Base-by-base conservation (phyloP, 108 stramenopile species). In the Licmophora abbreviata region DNA sequence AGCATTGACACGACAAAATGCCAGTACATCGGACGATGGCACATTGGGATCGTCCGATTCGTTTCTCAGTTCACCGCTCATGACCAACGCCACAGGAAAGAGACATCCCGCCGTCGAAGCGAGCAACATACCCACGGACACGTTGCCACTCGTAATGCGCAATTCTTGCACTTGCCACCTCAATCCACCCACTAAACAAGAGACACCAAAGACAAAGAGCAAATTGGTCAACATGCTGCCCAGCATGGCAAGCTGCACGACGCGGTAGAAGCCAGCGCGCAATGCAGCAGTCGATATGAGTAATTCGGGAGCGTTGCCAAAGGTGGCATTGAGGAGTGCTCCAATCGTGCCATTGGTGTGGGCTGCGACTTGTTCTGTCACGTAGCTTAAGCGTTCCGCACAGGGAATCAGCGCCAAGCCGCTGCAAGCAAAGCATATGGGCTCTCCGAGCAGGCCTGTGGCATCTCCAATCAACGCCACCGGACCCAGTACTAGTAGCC, bases 271-370 rank as follows among this genome's bases (percentile, higher is more conserved):
- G 18, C 89, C 89, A 31, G 81, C 68, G 15, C 73, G 67, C 26
- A 95, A 67, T 25, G 94, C 94, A 0, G 86, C 81, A n/a, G 72
- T 70, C 1, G 86, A 83, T 54, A 95, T 92, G 18, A 95, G 54
- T 15, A 95, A 44, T 72, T 95, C 94, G 5, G 91, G 87, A 24
- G 91, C 91, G 69, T 95, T 95, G 15, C 94, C 94, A 74, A 95
- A 95, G 1, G 94, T 88, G 9, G 90, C 94, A 69, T 95, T 95
- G 20, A 95, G 63, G 26, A 95, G 55, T n/a, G 91, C 94, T 37
- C 90, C 94, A 23, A 95, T 81, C 14, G 91, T 93, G 35, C 87
- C 89, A 44, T 83, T 93, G 44, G 94, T 95, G 53, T 95, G 94
- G 27, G 64, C 66, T 17, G 90, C 90, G 18, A 93, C 88, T 71